Percentiles rank a stretch among this genome's conserved stretches.
These are phyloP conservation scores for Anthostomella pinea DNA, from an alignment of 2,329 filamentous ascomycete species.

Conservation along the genomic window DNA sequence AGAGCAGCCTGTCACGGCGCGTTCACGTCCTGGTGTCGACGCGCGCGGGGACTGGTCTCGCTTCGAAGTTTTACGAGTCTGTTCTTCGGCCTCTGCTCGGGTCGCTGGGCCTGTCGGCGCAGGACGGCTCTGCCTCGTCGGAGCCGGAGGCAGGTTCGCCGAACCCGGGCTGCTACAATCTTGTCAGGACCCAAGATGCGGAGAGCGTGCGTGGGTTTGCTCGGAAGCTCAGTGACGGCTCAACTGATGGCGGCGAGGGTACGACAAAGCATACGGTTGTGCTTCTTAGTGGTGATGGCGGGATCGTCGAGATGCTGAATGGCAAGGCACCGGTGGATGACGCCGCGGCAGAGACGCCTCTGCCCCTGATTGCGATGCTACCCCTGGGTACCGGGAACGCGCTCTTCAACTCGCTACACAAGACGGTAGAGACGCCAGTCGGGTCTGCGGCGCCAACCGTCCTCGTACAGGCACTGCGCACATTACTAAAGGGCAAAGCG, in stretches of 20 bases:
- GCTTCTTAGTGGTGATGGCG: conserved; percentile 84
- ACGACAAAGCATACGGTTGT: conserved; percentile 57
- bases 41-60: conserved; percentile 59
- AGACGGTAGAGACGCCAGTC: conserved; percentile 47
- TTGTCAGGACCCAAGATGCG: conserved; percentile 62
- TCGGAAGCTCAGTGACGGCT: conserved; percentile 31
- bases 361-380: conserved; percentile 50
- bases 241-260: conserved; percentile 6
- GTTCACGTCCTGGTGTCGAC: conserved; percentile 68
- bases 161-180: conserved; percentile 38
- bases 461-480: conserved; percentile 50
- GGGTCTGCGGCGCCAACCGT: conserved; percentile 34
- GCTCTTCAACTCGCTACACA: conserved; percentile 60
- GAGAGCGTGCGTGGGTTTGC: conserved; percentile 66
- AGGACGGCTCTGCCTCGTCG: conserved; percentile 14
- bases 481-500: conserved; percentile 57
- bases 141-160: conserved; percentile 5
- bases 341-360: not conserved
- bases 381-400: conserved; percentile 66
- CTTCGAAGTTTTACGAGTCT: conserved; percentile 52
- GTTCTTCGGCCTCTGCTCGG: conserved; percentile 56
- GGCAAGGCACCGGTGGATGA: conserved; percentile 34
- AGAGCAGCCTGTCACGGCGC: conserved; percentile 20
- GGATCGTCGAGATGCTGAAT: conserved; percentile 79
- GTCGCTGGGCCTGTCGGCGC: conserved; percentile 38